A percentile compares a stretch with the other conserved stretches of the same genome.
Conservation (phyloP, 768 basidiomycete genomes). For the Pleurotus sapidus region DNA sequence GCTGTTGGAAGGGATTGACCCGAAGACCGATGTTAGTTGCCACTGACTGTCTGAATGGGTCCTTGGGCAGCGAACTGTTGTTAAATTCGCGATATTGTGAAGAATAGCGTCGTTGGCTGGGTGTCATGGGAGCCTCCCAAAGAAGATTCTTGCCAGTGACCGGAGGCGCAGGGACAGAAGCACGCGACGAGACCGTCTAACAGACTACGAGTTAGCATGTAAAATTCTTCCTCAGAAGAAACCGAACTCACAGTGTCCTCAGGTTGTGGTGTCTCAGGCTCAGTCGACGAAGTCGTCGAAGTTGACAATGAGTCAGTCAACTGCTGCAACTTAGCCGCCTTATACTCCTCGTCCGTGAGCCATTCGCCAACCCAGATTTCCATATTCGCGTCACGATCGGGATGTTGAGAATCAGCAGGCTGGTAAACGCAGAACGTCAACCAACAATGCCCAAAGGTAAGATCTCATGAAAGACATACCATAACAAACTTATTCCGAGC, state of each 20-base stretch:
- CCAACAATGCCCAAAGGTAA: neutral
- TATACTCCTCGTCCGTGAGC: conserved; percentile 74
- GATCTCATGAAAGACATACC: conserved; percentile 39
- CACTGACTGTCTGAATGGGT: conserved; percentile 46
- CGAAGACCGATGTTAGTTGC: conserved; percentile 40
- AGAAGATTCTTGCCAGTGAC: conserved; percentile 62
- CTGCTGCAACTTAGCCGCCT: conserved; percentile 55
- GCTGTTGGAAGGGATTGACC: conserved; percentile 46
- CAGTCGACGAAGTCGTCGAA: neutral
- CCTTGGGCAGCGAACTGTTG: conserved; percentile 20
- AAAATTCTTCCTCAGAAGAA: too few species aligned
- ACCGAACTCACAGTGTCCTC: neutral
- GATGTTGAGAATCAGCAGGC: conserved; percentile 79
- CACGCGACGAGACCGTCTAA: too few species aligned
- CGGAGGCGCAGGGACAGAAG: conserved; percentile 14
- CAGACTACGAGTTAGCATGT: too few species aligned
- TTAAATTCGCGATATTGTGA: conserved; percentile 29
- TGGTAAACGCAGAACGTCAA: conserved; percentile 22
- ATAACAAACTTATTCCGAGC: conserved; percentile 67
- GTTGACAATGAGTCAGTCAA: conserved; percentile 42
- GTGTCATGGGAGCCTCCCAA: conserved; percentile 59
- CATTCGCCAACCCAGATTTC: conserved; percentile 78
- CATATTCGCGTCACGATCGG: conserved; percentile 64
- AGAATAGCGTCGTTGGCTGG: conserved; percentile 30
- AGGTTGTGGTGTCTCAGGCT: conserved; percentile 5